These are phyloP conservation scores for Gynochthodes officinalis DNA, from an alignment of 257 asterid species.

Conservation along the genomic window DNA sequence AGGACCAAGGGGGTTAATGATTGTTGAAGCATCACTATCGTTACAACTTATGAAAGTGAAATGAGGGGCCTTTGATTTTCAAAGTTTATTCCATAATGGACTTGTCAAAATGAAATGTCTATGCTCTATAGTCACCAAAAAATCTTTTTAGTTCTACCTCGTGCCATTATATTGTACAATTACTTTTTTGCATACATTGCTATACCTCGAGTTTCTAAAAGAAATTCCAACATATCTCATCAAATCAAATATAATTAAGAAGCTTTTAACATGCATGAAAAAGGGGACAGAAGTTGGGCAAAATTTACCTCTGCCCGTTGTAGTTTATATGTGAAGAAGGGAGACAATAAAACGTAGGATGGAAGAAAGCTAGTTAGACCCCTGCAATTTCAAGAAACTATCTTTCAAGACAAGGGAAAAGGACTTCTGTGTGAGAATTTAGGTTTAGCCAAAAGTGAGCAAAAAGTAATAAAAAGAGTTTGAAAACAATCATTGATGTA, in stretches of 20 bases:
- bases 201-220: background rate
- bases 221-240: no score
- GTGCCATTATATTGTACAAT: no score
- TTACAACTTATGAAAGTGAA: background rate
- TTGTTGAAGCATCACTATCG: background rate
- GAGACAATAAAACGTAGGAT: background rate
- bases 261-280: background rate
- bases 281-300: slow-evolving; percentile 26
- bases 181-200: no score
- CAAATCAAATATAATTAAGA: no score
- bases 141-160: background rate
- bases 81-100: background rate
- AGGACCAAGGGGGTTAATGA: background rate
- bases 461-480: slow-evolving; percentile 11
- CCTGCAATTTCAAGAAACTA: slow-evolving; percentile 19
- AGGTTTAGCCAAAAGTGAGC: slow-evolving; percentile 18
- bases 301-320: slow-evolving; percentile 11
- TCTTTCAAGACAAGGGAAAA: slow-evolving; percentile 19
- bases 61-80: background rate
- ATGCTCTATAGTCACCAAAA: background rate
- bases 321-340: background rate
- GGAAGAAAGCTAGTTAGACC: slow-evolving; percentile 18
- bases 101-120: background rate
- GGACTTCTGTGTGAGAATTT: background rate
- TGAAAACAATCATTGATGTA: slow-evolving; percentile 20